Base-by-base conservation (phyloP, 2,329 filamentous ascomycete genomes). In the Byssochlamys sp. region DNA sequence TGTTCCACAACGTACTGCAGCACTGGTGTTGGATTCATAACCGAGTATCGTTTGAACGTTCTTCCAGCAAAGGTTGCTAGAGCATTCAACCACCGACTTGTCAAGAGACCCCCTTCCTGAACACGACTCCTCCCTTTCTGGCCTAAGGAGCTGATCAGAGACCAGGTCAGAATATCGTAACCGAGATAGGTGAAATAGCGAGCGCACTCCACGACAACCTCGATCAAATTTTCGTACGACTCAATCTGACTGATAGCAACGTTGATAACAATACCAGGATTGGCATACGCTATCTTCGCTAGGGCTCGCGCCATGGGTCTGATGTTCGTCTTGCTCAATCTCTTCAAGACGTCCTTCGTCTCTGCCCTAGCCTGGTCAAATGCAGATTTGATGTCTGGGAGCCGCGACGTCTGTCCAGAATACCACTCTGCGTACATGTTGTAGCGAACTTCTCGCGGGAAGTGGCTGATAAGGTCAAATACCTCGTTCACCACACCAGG, bases 371-470 rank as follows among this genome's bases (percentile, higher is more conserved):
- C 88, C 61, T 85, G 82, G 35, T 87, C 84, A 70, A 96, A 96
- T 1, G 89, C 90, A 27, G 82, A 77, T 66, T 85, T 86, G 72
- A 97, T 88, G 52, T 90, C 85, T 3, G 90, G 87, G 27, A 88
- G 74, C 31, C 90, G 82, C 4, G 90, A 94, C 2, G 82, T 89
- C 62, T 85, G 82, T 3, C 91, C 90, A 62, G 84, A 85, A 65
- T 90, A 92, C 90, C 94, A 99, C 71, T 96, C 91, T 0, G 90
- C 85, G 69, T 99, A 99, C 67, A 99, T 89, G 53, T 84, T 85
- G 75, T 92, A 99, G 59, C 94, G 84, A 7, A 84, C 84, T 1
- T 85, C 81, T 11, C 87, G 85, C 0, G 92, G 85, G 68, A 90
- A 97, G 55, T 85, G 80, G 65, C 85, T 87, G 60, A 97, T 80